Base-by-base conservation (phyloP, 2,329 filamentous ascomycete species). In the Penicillium italicum region DNA sequence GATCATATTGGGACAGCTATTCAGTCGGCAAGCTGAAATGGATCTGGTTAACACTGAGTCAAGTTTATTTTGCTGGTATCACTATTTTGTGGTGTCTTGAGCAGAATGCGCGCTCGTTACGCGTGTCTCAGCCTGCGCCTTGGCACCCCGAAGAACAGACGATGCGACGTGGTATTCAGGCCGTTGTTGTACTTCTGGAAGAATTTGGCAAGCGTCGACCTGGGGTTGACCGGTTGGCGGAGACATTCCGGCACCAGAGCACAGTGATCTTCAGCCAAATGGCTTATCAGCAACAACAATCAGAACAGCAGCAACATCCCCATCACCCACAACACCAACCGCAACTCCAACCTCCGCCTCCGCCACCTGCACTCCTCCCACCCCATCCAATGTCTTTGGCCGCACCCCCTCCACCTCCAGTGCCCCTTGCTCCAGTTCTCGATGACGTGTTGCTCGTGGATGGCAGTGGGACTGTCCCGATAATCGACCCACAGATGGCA, bases 11-110 rank as follows among this genome's bases (percentile, higher is more conserved):
- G 71, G 72, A 74, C 55, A 73, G 65, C 46, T 74, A 73, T 44
- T 71, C 72, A 0, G 62, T 69, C 30, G 72, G 72, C 36, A 74
- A 74, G 52, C 60, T 74, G 18, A 74, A 74, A 56, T 74, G 72
- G 72, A 73, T 74, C 37, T 74, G 72, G 72, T 62, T 74, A 44
- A 74, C 72, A 1, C 60, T 74, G 30, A 73, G 71, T 53, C 72
- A 74, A 50, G 57, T 72, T 18, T 74, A 74, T 45, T 73, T 72
- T 49, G 72, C 72, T 1, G 72, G 72, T 1, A 72, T 74, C 41
- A 74, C 72, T 10, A 74, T 74, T 28, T 57, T 74, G 18, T 74
- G 72, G 72, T 74, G 72, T 53, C 62, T 74, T 30, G 72, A 74
- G 50, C 70, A 74, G 51, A 73, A 74, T 42, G 63, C 72, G n/a